phyloP scores from a whole-genome alignment of 345 rosid species.

The Eucalyptus virginea region DNA sequence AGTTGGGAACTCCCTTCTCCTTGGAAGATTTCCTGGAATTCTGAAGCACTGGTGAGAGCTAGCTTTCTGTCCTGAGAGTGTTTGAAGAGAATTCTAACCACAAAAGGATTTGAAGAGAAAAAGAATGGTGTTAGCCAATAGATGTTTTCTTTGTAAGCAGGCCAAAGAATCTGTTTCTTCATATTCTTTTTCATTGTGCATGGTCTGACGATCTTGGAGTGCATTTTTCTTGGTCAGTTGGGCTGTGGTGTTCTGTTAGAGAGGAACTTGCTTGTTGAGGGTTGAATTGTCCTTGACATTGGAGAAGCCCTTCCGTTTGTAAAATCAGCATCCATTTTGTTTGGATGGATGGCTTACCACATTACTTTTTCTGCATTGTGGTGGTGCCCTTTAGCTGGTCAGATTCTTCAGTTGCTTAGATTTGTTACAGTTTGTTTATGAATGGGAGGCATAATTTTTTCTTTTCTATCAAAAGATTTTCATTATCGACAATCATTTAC shows the following conservation, averaged over 20 bases:
- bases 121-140: not conserved
- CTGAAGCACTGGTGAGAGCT: not conserved
- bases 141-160: not conserved
- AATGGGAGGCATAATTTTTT: not conserved
- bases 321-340: not conserved
- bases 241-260: not conserved
- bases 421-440: not conserved
- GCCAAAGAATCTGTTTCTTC: not conserved
- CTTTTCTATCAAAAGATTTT: no score
- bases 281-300: not conserved
- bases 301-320: not conserved
- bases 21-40: not conserved
- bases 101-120: not conserved
- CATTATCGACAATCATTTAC: no score
- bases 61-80: not conserved
- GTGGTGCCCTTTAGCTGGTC: not conserved
- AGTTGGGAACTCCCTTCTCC: not conserved
- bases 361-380: not conserved
- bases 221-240: not conserved
- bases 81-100: not conserved
- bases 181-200: not conserved
- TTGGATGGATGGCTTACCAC: not conserved
- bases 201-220: not conserved
- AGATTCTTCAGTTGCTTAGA: not conserved
- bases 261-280: not conserved